phyloP scores from a whole-genome alignment of 2,329 filamentous ascomycete genomes.

The Alternaria hordeiaustralica region DNA sequence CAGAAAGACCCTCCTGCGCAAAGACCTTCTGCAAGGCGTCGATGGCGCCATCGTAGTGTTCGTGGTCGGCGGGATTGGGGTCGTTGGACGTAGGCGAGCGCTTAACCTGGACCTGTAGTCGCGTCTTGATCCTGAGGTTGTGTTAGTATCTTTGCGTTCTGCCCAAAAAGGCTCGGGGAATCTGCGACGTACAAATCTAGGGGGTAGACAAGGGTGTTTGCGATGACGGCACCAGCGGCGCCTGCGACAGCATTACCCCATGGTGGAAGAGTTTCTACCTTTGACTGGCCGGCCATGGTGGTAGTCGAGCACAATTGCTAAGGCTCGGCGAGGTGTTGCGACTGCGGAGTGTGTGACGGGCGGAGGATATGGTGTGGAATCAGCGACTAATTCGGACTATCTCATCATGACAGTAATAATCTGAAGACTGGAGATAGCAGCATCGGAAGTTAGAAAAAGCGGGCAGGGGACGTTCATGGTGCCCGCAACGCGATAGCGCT shows the following conservation, averaged over 20 bases:
- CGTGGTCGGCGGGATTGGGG: conserved; percentile 57
- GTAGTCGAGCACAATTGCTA: background rate
- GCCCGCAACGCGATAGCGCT: conserved; percentile 31
- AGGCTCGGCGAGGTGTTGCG: conserved; percentile 4
- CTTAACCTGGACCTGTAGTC: conserved; percentile 93
- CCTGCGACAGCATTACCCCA: conserved; percentile 95
- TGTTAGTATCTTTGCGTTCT: conserved; percentile 10
- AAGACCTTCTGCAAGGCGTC: conserved; percentile 89
- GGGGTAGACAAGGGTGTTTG: conserved; percentile 94
- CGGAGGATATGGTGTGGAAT: conserved; percentile 17
- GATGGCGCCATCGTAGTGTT: conserved; percentile 85
- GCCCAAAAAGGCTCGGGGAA: background rate
- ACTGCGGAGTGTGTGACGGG: conserved; percentile 23
- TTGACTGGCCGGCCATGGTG: conserved; percentile 64
- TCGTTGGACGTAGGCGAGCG: conserved; percentile 50
- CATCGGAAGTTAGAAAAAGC: conserved; percentile 15
- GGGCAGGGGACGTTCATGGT: conserved; percentile 24
- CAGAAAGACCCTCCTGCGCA: conserved; percentile 76
- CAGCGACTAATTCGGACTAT: conserved; percentile 20
- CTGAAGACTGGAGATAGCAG: conserved; percentile 8
- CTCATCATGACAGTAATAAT: conserved; percentile 25
- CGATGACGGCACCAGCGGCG: conserved; percentile 89
- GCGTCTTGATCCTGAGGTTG: conserved; percentile 83
- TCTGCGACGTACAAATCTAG: conserved; percentile 80
- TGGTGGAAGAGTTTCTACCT: conserved; percentile 76